Conservation (phyloP, 2,329 filamentous ascomycete species). For the Monilinia fructicola region DNA sequence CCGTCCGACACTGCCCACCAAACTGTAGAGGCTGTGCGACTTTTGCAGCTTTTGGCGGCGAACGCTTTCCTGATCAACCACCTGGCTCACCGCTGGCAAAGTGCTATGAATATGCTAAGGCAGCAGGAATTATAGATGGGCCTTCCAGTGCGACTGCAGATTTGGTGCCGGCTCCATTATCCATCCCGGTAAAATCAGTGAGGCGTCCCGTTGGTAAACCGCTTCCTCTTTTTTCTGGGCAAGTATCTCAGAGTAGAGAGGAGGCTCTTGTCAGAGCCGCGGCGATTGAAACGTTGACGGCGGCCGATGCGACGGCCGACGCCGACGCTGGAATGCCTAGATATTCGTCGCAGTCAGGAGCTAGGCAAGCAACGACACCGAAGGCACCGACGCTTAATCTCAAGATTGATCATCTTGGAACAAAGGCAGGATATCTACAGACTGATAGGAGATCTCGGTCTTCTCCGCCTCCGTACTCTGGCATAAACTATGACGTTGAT, state of each 20-base stretch:
- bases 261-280: background rate
- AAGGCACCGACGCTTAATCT: background rate
- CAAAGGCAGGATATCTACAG: background rate
- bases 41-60: conserved; percentile 5
- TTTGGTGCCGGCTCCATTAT: conserved; percentile 1
- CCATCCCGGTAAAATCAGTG: background rate
- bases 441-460: background rate
- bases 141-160: background rate
- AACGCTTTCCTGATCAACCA: conserved; percentile 6
- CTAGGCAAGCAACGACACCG: background rate
- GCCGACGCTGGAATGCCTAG: background rate
- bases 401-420: background rate
- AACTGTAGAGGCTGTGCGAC: conserved; percentile 13
- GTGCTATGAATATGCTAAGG: background rate
- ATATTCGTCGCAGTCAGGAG: background rate
- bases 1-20: conserved; percentile 9
- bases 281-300: background rate
- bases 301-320: background rate
- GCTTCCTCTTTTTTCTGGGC: background rate
- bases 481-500: background rate
- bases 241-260: background rate
- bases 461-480: background rate
- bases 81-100: background rate
- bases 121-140: background rate
- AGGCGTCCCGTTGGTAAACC: background rate